phyloP scores from a whole-genome alignment of 345 rosid species.

The Arabis hirsuta region DNA sequence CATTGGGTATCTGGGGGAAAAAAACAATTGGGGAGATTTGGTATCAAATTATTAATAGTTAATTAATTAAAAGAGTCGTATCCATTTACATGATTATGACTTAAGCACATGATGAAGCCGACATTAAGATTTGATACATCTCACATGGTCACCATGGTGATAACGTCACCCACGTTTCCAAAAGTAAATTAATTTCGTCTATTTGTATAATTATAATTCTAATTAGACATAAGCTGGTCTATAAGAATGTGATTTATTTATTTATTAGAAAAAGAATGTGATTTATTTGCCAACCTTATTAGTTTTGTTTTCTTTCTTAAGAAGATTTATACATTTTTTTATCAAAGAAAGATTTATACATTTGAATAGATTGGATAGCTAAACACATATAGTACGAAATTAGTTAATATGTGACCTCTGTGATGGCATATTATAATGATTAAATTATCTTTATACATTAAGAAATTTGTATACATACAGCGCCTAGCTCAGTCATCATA shows the following conservation, averaged over 20 bases:
- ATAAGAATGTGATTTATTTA: not conserved
- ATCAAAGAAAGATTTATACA: not conserved
- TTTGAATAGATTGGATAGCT: not conserved
- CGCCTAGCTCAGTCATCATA: not conserved
- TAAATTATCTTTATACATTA: conserved; percentile 1
- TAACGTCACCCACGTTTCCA: conserved; percentile 44
- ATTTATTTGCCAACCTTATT: not conserved
- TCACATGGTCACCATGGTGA: conserved; percentile 34
- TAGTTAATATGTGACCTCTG: not conserved
- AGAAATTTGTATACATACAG: not conserved
- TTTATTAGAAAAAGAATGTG: not conserved
- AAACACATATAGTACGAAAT: not conserved
- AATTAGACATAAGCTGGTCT: not conserved
- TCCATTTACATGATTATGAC: conserved; percentile 36
- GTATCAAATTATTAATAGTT: conserved; percentile 5
- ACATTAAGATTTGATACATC: conserved; percentile 32
- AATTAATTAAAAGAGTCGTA: conserved; percentile 28
- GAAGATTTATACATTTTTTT: not conserved
- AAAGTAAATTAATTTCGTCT: conserved; percentile 4
- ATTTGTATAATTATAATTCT: not conserved
- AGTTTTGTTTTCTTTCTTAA: not conserved
- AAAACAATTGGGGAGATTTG: not conserved
- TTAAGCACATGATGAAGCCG: conserved; percentile 43
- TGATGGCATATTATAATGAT: not conserved
- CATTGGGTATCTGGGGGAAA: not conserved